phyloP scores from a whole-genome alignment of 225 moss, liverwort and hornwort species.

The Rhytidiadelphus loreus region DNA sequence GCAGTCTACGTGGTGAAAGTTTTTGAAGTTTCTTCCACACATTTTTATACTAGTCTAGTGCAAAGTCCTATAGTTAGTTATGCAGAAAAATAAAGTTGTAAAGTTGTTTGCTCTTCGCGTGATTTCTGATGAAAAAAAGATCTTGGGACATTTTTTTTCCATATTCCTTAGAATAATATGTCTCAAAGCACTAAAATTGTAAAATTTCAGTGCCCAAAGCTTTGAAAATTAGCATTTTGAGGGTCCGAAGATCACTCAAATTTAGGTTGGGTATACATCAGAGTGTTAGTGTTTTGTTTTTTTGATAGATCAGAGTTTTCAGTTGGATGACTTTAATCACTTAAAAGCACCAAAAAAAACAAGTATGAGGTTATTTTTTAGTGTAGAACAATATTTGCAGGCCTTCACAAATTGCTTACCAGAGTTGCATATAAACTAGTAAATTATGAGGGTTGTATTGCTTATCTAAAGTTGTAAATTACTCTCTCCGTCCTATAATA shows the following conservation, averaged over 20 bases:
- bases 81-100: not conserved
- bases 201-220: not conserved
- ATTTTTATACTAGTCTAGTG: not conserved
- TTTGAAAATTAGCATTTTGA: not conserved
- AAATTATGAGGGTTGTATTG: not conserved
- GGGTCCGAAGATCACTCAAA: too few relatives aligned
- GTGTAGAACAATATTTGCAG: not conserved
- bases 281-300: too few relatives aligned
- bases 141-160: accelerated
- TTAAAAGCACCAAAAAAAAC: too few relatives aligned
- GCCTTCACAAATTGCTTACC: not conserved
- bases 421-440: not conserved
- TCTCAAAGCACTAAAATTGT: not conserved
- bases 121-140: not conserved
- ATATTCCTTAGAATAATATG: not conserved
- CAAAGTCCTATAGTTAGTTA: too few relatives aligned
- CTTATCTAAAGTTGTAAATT: too few relatives aligned
- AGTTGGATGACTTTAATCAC: too few relatives aligned
- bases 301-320: too few relatives aligned
- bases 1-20: not conserved
- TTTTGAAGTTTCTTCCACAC: not conserved
- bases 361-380: not conserved
- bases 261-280: not conserved
- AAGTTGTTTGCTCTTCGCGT: too few relatives aligned
- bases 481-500: accelerated